Conservation (phyloP, 371 early-diverging fungal genomes). For the Batrachochytrium dendrobatidis region DNA sequence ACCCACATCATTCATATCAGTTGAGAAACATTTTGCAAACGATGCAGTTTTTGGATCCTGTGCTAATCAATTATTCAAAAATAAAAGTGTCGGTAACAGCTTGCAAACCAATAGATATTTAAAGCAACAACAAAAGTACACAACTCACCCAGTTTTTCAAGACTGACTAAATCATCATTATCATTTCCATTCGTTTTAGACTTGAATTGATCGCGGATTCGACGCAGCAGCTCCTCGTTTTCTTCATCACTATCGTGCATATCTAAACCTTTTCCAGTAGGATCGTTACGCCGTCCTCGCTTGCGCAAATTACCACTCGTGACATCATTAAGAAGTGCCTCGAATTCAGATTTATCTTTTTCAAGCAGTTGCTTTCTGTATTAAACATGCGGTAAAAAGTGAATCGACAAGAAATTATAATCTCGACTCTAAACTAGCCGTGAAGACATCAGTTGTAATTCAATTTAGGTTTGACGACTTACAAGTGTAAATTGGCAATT, state of each 20-base stretch:
- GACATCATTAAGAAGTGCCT: constrained; percentile 32
- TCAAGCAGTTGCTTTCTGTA: constrained; percentile 28
- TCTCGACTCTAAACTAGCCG: neutral
- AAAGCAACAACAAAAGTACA: constrained; percentile 2
- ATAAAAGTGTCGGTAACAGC: too few relatives aligned
- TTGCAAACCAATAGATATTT: neutral
- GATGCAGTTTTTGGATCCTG: constrained; percentile 31
- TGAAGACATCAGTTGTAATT: too few relatives aligned
- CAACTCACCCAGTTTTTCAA: neutral
- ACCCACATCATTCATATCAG: neutral
- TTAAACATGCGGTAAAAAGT: too few relatives aligned
- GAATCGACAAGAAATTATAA: constrained; percentile 1
- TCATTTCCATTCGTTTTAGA: constrained; percentile 6
- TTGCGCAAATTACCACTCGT: constrained; percentile 36
- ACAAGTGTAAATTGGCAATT: constrained; percentile 24
- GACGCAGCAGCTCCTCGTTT: constrained; percentile 22
- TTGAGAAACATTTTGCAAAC: constrained; percentile 34
- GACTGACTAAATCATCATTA: constrained; percentile 8
- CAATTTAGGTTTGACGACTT: too few relatives aligned
- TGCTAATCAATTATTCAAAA: constrained; percentile 15
- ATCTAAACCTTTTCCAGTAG: constrained; percentile 22
- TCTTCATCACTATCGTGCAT: constrained; percentile 33
- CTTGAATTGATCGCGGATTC: constrained; percentile 12
- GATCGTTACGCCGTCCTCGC: constrained; percentile 16
- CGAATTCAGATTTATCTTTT: constrained; percentile 23